A percentile compares a stretch with the other conserved stretches of the same genome.
Evolutionary conservation across 441 rosid species (phyloP).

Genomic region (Arabidopsis lyrata): DNA sequence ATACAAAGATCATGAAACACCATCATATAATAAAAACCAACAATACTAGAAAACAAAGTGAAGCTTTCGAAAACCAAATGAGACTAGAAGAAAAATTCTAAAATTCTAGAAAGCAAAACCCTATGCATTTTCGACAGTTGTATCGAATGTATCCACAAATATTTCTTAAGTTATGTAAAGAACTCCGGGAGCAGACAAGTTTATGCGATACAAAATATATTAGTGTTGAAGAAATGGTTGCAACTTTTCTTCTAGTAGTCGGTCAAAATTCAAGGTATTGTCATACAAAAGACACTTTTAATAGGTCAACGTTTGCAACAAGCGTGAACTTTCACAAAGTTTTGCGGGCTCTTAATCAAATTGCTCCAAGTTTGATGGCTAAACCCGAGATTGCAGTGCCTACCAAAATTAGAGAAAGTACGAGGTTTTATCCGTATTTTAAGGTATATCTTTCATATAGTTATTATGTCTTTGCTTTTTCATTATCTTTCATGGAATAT

Average conservation of each 20-base stretch:
- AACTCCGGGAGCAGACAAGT: not conserved
- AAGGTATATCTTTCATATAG: not conserved
- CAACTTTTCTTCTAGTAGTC: not conserved
- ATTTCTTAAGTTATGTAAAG: not conserved
- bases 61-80: too few species aligned
- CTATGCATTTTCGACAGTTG: not conserved
- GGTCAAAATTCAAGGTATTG: slow-evolving; percentile 13
- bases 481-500: too few species aligned
- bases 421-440: slow-evolving; percentile 1
- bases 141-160: not conserved
- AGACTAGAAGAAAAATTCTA: too few species aligned
- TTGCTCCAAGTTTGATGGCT: slow-evolving; percentile 9
- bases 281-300: not conserved
- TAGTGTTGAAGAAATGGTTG: slow-evolving; percentile 3
- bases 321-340: not conserved
- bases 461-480: too few species aligned
- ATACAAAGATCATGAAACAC: too few species aligned
- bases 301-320: too few species aligned
- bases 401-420: not conserved
- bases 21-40: too few species aligned
- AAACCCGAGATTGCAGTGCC: not conserved
- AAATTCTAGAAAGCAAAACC: not conserved
- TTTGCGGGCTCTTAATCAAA: not conserved
- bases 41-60: too few species aligned
- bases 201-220: slow-evolving; percentile 13